A percentile compares a stretch with the other conserved stretches of the same genome.
These are phyloP conservation scores for Haplosporangium gracile DNA, from an alignment of 192 early-diverging fungal species.

Conservation along the genomic window DNA sequence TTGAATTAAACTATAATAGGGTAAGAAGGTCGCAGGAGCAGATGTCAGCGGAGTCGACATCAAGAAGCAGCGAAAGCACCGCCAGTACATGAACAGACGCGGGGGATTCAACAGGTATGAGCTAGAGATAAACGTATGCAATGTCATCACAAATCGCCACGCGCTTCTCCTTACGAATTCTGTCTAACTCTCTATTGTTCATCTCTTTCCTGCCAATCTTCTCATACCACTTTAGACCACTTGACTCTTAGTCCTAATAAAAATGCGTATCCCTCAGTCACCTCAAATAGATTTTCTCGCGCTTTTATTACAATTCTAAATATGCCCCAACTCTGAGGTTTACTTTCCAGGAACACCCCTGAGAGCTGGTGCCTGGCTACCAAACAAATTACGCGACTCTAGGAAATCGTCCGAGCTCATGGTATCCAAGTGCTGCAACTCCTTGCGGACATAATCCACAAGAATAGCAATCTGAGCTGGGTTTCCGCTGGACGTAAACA, in stretches of 20 bases:
- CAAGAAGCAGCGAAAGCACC: conserved; percentile 88
- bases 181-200: not conserved
- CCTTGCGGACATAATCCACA: conserved; percentile 57
- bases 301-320: not conserved
- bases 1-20: conserved; percentile 52
- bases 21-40: conserved; percentile 82
- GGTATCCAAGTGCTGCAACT: conserved; percentile 56
- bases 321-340: not conserved
- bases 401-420: conserved; percentile 49
- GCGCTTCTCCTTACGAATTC: not conserved
- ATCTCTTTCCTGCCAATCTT: not conserved
- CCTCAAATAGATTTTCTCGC: not conserved
- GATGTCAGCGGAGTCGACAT: conserved; percentile 81
- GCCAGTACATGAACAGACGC: conserved; percentile 95
- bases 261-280: not conserved
- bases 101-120: conserved; percentile 82
- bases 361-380: conserved; percentile 33
- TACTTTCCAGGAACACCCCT: conserved; percentile 55
- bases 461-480: conserved; percentile 51
- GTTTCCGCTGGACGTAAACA: conserved; percentile 54
- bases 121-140: conserved; percentile 28
- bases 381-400: conserved; percentile 43
- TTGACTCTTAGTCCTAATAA: conserved; percentile 14
- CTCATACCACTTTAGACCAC: conserved; percentile 2
- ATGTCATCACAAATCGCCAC: not conserved